phyloP scores from a whole-genome alignment of 345 rosid genomes.

The Psidium guajava region DNA sequence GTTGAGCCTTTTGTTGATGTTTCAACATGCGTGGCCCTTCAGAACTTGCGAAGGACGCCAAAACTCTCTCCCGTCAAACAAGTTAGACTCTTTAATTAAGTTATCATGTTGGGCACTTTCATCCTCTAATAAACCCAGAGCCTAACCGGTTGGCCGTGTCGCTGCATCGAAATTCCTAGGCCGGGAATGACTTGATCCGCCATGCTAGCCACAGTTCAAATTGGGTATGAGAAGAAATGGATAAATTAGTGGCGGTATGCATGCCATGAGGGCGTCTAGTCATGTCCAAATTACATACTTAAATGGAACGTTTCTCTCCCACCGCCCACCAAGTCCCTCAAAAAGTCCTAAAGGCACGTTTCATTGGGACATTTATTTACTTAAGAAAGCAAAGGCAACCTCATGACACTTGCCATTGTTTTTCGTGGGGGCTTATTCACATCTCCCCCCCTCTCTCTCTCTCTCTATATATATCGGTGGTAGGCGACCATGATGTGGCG shows the following conservation, averaged over 20 bases:
- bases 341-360: background rate
- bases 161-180: background rate
- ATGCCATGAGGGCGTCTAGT: background rate
- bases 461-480: background rate
- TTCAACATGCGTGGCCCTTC: too few relatives aligned
- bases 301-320: background rate
- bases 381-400: background rate
- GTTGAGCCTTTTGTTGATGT: too few relatives aligned
- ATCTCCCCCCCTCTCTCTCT: background rate
- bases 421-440: background rate
- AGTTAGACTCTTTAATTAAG: background rate
- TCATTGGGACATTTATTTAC: background rate
- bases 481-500: background rate
- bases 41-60: too few relatives aligned
- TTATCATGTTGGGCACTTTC: background rate
- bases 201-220: background rate
- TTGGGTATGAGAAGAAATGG: background rate
- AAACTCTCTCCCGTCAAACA: too few relatives aligned
- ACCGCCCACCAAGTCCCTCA: background rate
- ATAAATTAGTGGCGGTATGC: background rate
- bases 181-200: background rate
- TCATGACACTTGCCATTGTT: background rate
- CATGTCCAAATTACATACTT: background rate
- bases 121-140: background rate
- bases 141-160: background rate